Evolutionary conservation across 768 basidiomycete genomes (phyloP), one percentile per base, ranked within the genome.

Genomic region (Tulasnella sp.): DNA sequence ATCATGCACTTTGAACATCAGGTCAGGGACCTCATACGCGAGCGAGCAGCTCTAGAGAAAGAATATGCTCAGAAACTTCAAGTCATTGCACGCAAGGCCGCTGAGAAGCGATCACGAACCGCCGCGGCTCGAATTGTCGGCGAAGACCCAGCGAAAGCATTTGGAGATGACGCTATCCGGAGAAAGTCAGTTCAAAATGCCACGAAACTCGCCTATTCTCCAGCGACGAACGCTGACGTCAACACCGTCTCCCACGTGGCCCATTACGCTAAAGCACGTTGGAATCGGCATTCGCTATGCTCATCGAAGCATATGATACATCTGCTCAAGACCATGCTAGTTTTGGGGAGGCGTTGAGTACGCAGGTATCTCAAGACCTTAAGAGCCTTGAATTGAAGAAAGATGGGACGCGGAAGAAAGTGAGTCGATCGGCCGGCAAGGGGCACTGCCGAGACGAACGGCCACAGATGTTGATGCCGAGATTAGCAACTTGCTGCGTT

Each of bases 21-120:
- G 93, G 88, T 92, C 75, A 89, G 91, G 78, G 93, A 94, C 69
- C 81, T 95, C 73, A 91, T 93, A 82, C 85, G 86, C 61, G 91
- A 91, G 73, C 88, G 91, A 69, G 89, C 85, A 13, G 87, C 86
- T 9, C 85, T 95, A 15, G 94, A 95, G 83, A 89, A 91, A 74
- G 93, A 95, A 82, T 95, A 93, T 82, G 92, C 93, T 0, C 82
- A 84, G 35, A 94, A 92, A 82, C 86, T 95, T 13, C 90, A 91
- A 81, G 83, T 86, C 20, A 83, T 95, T 42, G 87, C 87, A 10
- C 90, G 88, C 83, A 93, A 90, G 82, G 90, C 90, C 1, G 84
- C 86, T 13, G 94, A 95, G 67, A 92, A 90, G 87, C 92, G 91
- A 83, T 84, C 84, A 69, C 92, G 89, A 84, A 88, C 88, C 78